A percentile compares a stretch with the other conserved stretches of the same genome.
Conservation (phyloP, 1,139 yeast genomes). For the Geotrichum restrictum region DNA sequence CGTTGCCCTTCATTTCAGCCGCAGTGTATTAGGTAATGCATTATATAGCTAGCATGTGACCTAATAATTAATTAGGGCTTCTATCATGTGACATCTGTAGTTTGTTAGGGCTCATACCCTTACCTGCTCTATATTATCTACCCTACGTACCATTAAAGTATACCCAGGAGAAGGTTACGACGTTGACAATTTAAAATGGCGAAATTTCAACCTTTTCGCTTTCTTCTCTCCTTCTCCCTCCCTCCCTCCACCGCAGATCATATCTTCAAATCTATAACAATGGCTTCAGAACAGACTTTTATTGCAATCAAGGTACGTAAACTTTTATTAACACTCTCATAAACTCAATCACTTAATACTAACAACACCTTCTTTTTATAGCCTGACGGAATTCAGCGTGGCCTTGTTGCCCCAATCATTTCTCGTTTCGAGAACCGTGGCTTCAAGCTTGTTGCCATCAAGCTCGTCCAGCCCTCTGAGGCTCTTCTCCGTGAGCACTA, state of each 20-base stretch:
- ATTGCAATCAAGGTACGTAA: conserved; percentile 75
- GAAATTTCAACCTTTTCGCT: not conserved
- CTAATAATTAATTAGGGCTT: too few relatives aligned
- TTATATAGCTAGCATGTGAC: too few relatives aligned
- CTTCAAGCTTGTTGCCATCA: conserved; percentile 93
- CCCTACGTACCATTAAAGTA: too few relatives aligned
- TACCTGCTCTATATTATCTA: too few relatives aligned
- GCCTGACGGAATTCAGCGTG: conserved; percentile 99
- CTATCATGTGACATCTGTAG: too few relatives aligned
- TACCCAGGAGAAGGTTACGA: not conserved
- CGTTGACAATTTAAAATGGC: too few relatives aligned
- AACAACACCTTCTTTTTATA: conserved; percentile 20
- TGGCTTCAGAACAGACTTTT: conserved; percentile 86
- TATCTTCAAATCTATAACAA: conserved; percentile 28
- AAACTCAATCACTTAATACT: not conserved
- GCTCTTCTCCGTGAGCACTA: conserved; percentile 87
- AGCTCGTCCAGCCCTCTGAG: conserved; percentile 85
- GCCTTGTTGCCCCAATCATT: conserved; percentile 82
- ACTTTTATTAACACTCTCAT: not conserved
- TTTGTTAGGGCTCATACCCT: too few relatives aligned
- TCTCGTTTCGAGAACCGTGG: conserved; percentile 96
- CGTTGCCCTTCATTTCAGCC: too few relatives aligned
- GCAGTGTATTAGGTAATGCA: too few relatives aligned
- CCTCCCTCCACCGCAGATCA: not conserved
- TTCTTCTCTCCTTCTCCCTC: not conserved